These are phyloP conservation scores for Monosporozyma servazzii DNA, from an alignment of 805 yeast genomes.

Conservation along the genomic window DNA sequence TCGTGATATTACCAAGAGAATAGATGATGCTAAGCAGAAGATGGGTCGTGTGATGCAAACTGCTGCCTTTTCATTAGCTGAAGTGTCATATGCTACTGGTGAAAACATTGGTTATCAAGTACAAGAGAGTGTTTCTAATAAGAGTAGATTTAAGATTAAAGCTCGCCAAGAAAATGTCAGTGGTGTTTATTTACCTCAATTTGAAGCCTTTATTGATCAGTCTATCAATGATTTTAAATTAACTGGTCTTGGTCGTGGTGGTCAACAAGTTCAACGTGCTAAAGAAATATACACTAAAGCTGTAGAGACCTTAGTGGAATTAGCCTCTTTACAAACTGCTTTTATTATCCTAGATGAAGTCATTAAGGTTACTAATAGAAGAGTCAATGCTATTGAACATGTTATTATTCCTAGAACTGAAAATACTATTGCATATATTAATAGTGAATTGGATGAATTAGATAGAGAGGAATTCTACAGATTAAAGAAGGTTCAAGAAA, in stretches of 20 bases:
- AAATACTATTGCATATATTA: conserved; percentile 84
- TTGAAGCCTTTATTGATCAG: conserved; percentile 76
- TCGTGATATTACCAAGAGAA: conserved; percentile 88
- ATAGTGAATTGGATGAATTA: conserved; percentile 91
- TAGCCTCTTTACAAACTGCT: conserved; percentile 94
- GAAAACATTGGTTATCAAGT: conserved; percentile 93
- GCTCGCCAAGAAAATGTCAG: conserved; percentile 94
- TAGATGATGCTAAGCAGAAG: conserved; percentile 90
- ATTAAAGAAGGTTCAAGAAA: conserved; percentile 90
- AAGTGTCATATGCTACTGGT: conserved; percentile 95
- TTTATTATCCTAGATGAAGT: conserved; percentile 95
- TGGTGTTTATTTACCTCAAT: conserved; percentile 90
- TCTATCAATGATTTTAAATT: conserved; percentile 86
- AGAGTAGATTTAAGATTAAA: conserved; percentile 78
- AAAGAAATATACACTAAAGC: conserved; percentile 88
- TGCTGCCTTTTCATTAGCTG: conserved; percentile 95
- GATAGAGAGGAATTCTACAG: conserved; percentile 98
- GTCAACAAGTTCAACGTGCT: conserved; percentile 94
- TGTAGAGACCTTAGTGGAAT: conserved; percentile 92
- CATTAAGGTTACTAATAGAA: conserved; percentile 92
- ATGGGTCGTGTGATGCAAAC: conserved; percentile 99
- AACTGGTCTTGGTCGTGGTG: conserved; percentile 97
- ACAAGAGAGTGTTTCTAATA: conserved; percentile 78
- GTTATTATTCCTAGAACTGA: conserved; percentile 97
- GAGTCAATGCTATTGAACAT: conserved; percentile 98